Percentiles rank a stretch among this genome's conserved stretches.
Conservation (phyloP, 768 basidiomycete genomes). For the Mycena galopus region DNA sequence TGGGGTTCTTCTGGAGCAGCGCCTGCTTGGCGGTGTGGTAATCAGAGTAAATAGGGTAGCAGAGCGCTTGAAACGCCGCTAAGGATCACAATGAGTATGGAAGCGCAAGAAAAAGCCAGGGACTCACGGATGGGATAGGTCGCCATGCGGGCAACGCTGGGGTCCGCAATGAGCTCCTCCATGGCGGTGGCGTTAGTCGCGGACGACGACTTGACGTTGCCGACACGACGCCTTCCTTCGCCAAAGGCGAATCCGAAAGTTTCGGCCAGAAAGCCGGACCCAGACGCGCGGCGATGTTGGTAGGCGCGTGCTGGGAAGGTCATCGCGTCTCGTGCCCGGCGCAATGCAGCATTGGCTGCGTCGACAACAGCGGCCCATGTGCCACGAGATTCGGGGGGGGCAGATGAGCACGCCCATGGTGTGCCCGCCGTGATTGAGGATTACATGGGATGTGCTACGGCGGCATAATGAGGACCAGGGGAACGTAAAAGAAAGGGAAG, state of each 20-base stretch:
- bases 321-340: not conserved
- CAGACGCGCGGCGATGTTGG: not conserved
- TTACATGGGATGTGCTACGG: not conserved
- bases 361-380: not conserved
- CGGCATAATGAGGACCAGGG: not conserved
- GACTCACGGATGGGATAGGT: not conserved
- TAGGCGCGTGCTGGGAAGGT: not conserved
- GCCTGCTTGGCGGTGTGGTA: too few relatives aligned
- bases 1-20: too few relatives aligned
- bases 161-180: not conserved
- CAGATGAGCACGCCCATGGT: not conserved
- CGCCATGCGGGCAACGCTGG: not conserved
- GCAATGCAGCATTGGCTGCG: not conserved
- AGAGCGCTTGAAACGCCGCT: not conserved
- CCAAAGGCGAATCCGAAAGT: not conserved
- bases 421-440: not conserved
- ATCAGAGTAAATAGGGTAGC: not conserved
- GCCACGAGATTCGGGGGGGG: not conserved
- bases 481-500: not conserved
- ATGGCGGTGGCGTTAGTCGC: not conserved
- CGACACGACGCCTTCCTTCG: not conserved
- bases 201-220: not conserved
- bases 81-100: not conserved
- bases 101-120: not conserved
- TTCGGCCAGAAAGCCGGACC: not conserved